These are phyloP conservation scores for Saururus chinensis DNA, from an alignment of 164 flowering plant genomes.

Conservation along the genomic window DNA sequence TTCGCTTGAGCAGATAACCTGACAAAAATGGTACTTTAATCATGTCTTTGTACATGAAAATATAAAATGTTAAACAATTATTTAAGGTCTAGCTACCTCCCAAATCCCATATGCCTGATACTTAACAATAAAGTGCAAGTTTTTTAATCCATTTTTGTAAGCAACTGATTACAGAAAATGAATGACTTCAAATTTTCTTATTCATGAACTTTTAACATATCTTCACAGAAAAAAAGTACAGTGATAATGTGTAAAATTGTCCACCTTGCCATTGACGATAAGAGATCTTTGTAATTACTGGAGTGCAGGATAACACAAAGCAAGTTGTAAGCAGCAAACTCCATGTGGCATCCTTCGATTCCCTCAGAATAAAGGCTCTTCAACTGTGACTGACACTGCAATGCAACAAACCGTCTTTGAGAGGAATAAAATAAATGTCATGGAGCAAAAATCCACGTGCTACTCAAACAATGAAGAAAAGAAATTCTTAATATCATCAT, in stretches of 20 bases:
- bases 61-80: too few relatives aligned
- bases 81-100: too few relatives aligned
- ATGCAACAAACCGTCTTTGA: not conserved
- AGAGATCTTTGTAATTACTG: constrained; percentile 72
- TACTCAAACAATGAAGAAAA: not conserved
- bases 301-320: constrained; percentile 86
- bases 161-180: too few relatives aligned
- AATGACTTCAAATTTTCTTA: too few relatives aligned
- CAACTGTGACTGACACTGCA: constrained; percentile 92
- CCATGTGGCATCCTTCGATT: constrained; percentile 75
- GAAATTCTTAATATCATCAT: not conserved
- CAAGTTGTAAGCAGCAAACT: constrained; percentile 86
- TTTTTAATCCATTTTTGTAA: too few relatives aligned
- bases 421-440: too few relatives aligned
- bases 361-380: constrained; percentile 89
- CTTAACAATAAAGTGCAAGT: too few relatives aligned
- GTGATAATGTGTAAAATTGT: constrained; percentile 1
- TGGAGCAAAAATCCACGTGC: not conserved
- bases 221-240: not conserved
- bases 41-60: not conserved
- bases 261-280: constrained; percentile 86
- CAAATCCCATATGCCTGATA: too few relatives aligned
- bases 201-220: not conserved
- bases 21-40: constrained; percentile 1
- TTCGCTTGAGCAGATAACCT: constrained; percentile 72